Percentiles rank a stretch among this genome's conserved stretches.
Conservation (phyloP, 176 grass and related monocot species). For the Oryza punctata region DNA sequence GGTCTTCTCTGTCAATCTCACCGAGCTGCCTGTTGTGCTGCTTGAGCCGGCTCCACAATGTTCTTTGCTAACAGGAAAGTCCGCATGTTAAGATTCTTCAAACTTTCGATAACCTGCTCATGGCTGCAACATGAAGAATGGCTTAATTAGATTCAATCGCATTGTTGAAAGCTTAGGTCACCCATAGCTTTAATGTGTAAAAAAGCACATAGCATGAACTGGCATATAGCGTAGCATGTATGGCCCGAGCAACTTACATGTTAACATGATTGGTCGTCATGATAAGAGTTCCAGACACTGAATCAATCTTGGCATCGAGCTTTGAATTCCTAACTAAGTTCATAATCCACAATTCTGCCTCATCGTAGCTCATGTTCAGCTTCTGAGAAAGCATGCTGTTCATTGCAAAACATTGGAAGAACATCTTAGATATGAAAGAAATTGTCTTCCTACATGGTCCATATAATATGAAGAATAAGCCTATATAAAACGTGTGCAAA, state of each 20-base stretch:
- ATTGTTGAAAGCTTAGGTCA: not conserved
- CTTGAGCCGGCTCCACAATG: slow-evolving; percentile 83
- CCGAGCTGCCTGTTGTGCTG: slow-evolving; percentile 60
- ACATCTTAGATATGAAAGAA: not conserved
- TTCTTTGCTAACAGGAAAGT: slow-evolving; percentile 93
- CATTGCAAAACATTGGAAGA: slow-evolving; percentile 25
- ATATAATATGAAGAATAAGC: not conserved
- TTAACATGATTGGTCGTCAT: slow-evolving; percentile 71
- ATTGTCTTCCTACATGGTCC: not conserved
- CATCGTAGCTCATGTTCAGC: slow-evolving; percentile 88
- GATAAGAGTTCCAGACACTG: slow-evolving; percentile 74
- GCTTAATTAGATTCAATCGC: not conserved
- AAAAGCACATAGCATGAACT: not conserved
- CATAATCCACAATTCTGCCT: slow-evolving; percentile 80
- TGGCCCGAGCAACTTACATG: slow-evolving; percentile 64
- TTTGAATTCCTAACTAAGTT: slow-evolving; percentile 87
- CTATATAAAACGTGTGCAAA: not conserved
- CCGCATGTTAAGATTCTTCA: slow-evolving; percentile 84
- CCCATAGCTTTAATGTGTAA: not conserved
- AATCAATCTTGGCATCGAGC: slow-evolving; percentile 93
- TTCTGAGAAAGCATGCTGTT: slow-evolving; percentile 75
- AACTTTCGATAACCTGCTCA: slow-evolving; percentile 79
- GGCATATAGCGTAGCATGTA: not conserved
- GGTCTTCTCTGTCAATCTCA: not conserved
- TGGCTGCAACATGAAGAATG: slow-evolving; percentile 47